Evolutionary conservation across 2,329 filamentous ascomycete genomes (phyloP).

Genomic region (Chaetomium olivaceum): DNA sequence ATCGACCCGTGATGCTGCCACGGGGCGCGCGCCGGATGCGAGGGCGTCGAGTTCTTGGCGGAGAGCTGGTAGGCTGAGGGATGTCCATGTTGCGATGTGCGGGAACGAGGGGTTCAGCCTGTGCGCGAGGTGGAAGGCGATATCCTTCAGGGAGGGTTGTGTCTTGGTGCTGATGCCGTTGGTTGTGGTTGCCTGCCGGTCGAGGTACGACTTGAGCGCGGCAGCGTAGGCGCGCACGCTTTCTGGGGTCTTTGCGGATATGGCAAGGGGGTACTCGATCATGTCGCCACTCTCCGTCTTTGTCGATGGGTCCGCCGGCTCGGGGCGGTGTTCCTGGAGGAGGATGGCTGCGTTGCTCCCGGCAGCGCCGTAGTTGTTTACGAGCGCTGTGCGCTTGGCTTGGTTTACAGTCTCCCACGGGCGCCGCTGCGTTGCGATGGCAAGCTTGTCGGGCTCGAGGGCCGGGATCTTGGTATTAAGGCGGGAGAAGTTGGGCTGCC

Average conservation of each 20-base stretch:
- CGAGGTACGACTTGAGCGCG: not conserved
- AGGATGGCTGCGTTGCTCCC: slow-evolving; percentile 37
- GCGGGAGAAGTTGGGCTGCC: slow-evolving; percentile 37
- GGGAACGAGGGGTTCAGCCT: not conserved
- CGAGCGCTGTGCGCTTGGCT: slow-evolving; percentile 24
- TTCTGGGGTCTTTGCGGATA: not conserved
- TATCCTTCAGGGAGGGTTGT: not conserved
- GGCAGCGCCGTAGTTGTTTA: slow-evolving; percentile 44
- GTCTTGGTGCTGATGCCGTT: not conserved
- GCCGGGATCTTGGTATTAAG: slow-evolving; percentile 35
- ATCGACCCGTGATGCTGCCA: not conserved
- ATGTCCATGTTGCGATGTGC: not conserved
- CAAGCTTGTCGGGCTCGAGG: slow-evolving; percentile 20
- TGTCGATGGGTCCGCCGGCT: not conserved
- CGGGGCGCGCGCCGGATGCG: not conserved
- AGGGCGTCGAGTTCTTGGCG: not conserved
- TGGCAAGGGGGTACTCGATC: not conserved
- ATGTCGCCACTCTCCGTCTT: not conserved
- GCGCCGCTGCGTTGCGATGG: slow-evolving; percentile 22
- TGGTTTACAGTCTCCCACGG: slow-evolving; percentile 30
- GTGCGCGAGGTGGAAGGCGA: not conserved
- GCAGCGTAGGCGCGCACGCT: not conserved
- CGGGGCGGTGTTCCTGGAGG: slow-evolving; percentile 19
- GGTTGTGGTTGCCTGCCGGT: not conserved
- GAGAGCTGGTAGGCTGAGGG: not conserved